Evolutionary conservation across 2,329 filamentous ascomycete genomes (phyloP), one percentile per base, ranked within the genome.

Genomic region (Claviceps monticola): DNA sequence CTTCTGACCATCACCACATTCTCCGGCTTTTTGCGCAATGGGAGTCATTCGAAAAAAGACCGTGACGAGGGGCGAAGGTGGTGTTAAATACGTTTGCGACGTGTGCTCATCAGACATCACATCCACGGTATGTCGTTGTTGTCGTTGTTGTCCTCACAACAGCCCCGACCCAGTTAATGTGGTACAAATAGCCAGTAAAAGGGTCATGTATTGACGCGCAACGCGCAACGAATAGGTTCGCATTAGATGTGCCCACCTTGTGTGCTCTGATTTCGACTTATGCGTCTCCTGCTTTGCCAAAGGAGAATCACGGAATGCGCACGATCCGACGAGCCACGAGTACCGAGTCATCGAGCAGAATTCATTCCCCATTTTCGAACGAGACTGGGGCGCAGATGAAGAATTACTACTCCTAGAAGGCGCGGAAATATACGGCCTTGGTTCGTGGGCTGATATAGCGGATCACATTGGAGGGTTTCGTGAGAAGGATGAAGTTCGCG

Each of bases 261-360:
- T 79, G 51, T 98, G 93, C 67, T 85, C 84, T 63, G 93, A 98
- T 62, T 98, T 96, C 66, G 93, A 98, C 65, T 82, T 98, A 50
- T 98, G 93, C 66, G 93, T 98, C 39, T 84, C 88, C 51, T 98
- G 93, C 69, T 98, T 98, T 68, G 78, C 88, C 37, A 83, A 85
- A 57, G 91, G 88, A 56, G 80, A 88, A 61, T 75, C 79, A 46
- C 88, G 87, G 56, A 86, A 88, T 60, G 83, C 86, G 52, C 93
- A 98, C 67, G 83, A 94, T 58, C 91, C 93, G 7, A 78, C 82
- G 5, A 86, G 86, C 13, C 93, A 98, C 68, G 75, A 88, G 14
- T 98, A 84, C 66, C 85, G 88, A 56, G 93, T 98, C 37, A 96
- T 98, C 58, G 93, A 98, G 67, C 93, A 97, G 62, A 95, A 98